Conservation (phyloP, 108 stramenopile genomes). For the Skeletonema marinoi region DNA sequence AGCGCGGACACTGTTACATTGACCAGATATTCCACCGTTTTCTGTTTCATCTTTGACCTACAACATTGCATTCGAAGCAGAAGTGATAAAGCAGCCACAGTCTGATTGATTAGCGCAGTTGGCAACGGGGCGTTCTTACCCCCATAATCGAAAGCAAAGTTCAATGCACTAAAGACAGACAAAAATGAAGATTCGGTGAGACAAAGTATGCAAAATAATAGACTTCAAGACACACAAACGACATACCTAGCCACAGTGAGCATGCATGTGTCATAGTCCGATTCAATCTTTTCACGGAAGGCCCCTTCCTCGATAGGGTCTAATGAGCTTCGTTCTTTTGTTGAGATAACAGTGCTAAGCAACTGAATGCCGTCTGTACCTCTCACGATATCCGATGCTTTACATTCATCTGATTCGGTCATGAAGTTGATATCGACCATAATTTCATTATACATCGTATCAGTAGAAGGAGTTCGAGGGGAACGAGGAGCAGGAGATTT, state of each 20-base stretch:
- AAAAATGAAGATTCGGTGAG: not conserved
- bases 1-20: conserved; percentile 57
- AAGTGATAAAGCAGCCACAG: conserved; percentile 59
- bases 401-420: not conserved
- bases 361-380: not conserved
- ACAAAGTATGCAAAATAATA: not conserved
- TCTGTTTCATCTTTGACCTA: conserved; percentile 41
- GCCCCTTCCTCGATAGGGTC: not conserved
- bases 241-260: not conserved
- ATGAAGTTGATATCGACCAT: not conserved
- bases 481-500: not conserved
- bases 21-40: conserved; percentile 59
- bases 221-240: not conserved
- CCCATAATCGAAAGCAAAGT: conserved; percentile 62
- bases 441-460: not conserved
- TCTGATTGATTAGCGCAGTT: conserved; percentile 62
- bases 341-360: not conserved
- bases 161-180: conserved; percentile 44
- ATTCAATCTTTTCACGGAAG: conserved; percentile 1
- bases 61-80: conserved; percentile 56
- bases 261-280: not conserved
- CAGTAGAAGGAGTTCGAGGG: conserved; percentile 1
- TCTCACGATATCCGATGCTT: not conserved
- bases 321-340: not conserved
- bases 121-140: conserved; percentile 53